phyloP scores from a whole-genome alignment of 108 stramenopile species.

The Skeletonema marinoi region DNA sequence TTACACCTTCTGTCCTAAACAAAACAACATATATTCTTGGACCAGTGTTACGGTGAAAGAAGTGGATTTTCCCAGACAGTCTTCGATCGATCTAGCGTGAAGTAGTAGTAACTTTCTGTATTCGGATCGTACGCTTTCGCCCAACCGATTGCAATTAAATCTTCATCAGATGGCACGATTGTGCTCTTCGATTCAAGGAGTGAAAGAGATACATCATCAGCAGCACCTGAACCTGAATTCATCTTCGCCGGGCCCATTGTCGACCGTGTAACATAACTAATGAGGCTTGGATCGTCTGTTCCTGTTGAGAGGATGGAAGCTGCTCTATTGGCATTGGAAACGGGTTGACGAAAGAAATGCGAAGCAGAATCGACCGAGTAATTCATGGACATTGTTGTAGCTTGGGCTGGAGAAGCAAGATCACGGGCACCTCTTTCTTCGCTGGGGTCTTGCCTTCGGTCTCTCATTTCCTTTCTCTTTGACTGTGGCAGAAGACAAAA shows the following conservation, averaged over 20 bases:
- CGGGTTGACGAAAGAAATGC: background rate
- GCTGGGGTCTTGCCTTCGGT: conserved; percentile 45
- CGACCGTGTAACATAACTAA: conserved; percentile 51
- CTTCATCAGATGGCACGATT: conserved; percentile 79
- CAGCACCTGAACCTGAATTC: background rate
- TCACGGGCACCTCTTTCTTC: conserved; percentile 20
- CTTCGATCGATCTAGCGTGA: conserved; percentile 80
- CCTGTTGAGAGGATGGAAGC: conserved; percentile 48
- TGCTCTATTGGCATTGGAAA: conserved; percentile 30
- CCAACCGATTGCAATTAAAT: conserved; percentile 83
- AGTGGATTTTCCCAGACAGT: conserved; percentile 88
- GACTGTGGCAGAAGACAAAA: conserved; percentile 17
- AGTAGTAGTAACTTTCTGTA: conserved; percentile 86
- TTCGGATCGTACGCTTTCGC: conserved; percentile 86
- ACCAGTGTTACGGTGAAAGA: background rate
- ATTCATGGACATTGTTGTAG: conserved; percentile 55
- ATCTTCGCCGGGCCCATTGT: conserved; percentile 38
- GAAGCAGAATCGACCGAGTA: conserved; percentile 66
- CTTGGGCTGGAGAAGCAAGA: conserved; percentile 12
- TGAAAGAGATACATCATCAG: conserved; percentile 46
- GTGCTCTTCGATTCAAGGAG: conserved; percentile 45
- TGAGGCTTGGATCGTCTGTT: conserved; percentile 45
- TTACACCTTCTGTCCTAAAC: background rate
- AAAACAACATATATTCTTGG: background rate
- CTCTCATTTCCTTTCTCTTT: conserved; percentile 46